Evolutionary conservation across 2,329 filamentous ascomycete species (phyloP).

Genomic region (Amesomyces nigricolor): DNA sequence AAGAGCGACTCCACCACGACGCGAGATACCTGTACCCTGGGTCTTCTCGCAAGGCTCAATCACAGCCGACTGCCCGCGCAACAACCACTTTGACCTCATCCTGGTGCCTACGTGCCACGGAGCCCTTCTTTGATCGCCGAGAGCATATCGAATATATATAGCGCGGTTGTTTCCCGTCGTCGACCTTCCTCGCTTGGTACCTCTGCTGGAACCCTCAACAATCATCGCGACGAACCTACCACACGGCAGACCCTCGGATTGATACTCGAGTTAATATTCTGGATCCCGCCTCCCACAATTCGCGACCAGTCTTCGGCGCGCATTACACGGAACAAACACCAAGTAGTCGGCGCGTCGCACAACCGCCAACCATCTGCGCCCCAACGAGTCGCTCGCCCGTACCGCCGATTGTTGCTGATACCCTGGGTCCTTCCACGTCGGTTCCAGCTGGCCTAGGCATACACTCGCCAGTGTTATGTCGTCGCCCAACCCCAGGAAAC

Average conservation of each 20-base stretch:
- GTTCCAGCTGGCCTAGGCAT: constrained; percentile 11
- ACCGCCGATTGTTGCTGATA: constrained; percentile 8
- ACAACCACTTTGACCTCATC: neutral
- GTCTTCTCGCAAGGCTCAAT: neutral
- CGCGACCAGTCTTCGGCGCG: neutral
- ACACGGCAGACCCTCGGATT: neutral
- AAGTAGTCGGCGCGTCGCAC: neutral
- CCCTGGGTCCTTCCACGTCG: constrained; percentile 8
- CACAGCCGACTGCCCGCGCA: neutral
- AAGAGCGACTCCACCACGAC: constrained; percentile 9
- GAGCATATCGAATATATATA: constrained; percentile 3
- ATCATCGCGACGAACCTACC: neutral
- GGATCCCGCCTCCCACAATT: neutral
- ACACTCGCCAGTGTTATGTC: constrained; percentile 38
- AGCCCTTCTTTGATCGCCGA: neutral
- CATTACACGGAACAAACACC: neutral
- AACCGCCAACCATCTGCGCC: neutral
- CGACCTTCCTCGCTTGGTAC: neutral
- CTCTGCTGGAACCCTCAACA: neutral
- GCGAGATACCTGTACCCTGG: constrained; percentile 4
- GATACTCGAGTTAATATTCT: neutral
- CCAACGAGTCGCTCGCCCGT: neutral
- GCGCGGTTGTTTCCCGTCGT: neutral
- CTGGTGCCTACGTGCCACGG: neutral
- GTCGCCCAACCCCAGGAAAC: constrained; percentile 56